These are phyloP conservation scores for Arctostaphylos glauca DNA, from an alignment of 148 eudicot species.

Conservation along the genomic window DNA sequence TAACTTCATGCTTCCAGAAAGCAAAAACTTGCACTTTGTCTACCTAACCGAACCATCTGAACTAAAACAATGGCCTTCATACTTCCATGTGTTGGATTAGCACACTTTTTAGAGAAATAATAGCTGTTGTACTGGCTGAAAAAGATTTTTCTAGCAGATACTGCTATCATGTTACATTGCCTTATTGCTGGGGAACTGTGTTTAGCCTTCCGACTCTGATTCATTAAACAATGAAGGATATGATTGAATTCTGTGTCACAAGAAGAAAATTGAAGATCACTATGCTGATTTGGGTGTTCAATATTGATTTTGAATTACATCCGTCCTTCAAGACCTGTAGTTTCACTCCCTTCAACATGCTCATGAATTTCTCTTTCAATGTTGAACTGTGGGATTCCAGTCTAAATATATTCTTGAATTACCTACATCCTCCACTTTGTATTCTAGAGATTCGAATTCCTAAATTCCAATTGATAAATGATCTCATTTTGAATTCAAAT, in stretches of 20 bases:
- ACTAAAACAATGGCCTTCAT: background rate
- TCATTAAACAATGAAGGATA: background rate
- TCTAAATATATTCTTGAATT: background rate
- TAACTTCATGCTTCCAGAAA: background rate
- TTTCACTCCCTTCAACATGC: background rate
- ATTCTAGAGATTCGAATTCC: constrained; percentile 8
- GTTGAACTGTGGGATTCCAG: background rate
- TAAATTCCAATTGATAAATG: background rate
- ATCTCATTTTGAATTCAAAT: background rate
- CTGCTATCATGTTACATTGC: background rate
- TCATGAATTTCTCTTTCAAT: background rate
- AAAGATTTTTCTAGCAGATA: background rate
- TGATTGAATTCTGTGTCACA: background rate
- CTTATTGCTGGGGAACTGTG: background rate
- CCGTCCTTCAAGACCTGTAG: background rate
- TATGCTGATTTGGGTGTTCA: background rate
- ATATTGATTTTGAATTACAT: background rate
- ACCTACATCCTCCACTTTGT: background rate
- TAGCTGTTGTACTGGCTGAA: background rate
- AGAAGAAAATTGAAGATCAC: background rate
- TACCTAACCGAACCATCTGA: background rate
- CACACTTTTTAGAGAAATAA: background rate
- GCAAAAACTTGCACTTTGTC: background rate
- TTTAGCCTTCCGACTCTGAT: background rate
- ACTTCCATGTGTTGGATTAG: constrained; percentile 1